phyloP scores from a whole-genome alignment of 2,329 filamentous ascomycete genomes.

The Colletotrichum sidae region DNA sequence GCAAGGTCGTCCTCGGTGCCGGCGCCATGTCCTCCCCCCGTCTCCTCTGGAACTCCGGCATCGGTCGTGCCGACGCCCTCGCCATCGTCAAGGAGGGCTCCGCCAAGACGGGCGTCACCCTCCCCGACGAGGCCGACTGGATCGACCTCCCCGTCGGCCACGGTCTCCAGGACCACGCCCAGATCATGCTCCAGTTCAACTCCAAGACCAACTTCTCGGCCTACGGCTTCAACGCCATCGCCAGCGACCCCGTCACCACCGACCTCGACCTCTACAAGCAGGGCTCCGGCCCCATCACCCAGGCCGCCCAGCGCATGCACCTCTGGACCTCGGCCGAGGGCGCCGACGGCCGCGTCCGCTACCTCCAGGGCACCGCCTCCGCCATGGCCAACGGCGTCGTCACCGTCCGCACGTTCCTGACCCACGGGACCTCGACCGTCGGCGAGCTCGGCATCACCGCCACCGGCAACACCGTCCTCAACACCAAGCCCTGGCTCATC shows the following conservation, averaged over 20 bases:
- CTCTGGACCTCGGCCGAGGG: constrained; percentile 41
- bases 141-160: constrained; percentile 69
- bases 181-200: constrained; percentile 39
- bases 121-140: constrained; percentile 64
- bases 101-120: constrained; percentile 51
- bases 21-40: constrained; percentile 40
- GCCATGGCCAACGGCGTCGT: constrained; percentile 36
- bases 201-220: constrained; percentile 36
- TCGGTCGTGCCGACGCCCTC: constrained; percentile 39
- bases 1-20: constrained; percentile 41
- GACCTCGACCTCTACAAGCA: constrained; percentile 39
- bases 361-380: constrained; percentile 42
- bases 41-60: constrained; percentile 39
- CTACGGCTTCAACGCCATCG: constrained; percentile 36
- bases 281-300: constrained; percentile 40
- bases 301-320: constrained; percentile 41
- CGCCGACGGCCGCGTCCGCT: constrained; percentile 41
- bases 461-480: constrained; percentile 41
- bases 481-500: constrained; percentile 39
- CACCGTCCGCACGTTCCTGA: constrained; percentile 40
- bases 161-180: constrained; percentile 66
- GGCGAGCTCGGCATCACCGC: constrained; percentile 41
- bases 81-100: constrained; percentile 38
- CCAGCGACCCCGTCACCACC: constrained; percentile 24
- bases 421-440: constrained; percentile 41